Conservation (phyloP, 257 asterid species). For the Rubia yunnanensis region DNA sequence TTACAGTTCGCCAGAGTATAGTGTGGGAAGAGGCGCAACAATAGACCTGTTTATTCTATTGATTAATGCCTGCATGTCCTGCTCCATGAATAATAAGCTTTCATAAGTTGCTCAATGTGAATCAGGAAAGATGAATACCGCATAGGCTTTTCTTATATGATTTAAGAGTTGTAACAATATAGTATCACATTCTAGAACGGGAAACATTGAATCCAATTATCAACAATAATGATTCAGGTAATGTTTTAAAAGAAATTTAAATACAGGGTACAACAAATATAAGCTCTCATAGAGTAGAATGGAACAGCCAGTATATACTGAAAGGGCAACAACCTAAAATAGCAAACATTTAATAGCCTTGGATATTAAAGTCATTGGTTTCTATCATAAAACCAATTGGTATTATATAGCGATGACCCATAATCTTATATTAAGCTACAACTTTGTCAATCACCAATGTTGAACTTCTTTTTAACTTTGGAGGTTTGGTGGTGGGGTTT, state of each 20-base stretch:
- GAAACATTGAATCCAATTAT: background rate
- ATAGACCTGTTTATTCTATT: constrained; percentile 83
- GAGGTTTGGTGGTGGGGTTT: too few relatives aligned
- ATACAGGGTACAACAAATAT: background rate
- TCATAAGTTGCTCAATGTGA: constrained; percentile 10
- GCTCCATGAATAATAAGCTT: constrained; percentile 22
- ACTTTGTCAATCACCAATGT: too few relatives aligned
- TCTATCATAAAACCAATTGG: too few relatives aligned
- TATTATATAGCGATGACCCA: too few relatives aligned
- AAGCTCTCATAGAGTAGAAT: background rate
- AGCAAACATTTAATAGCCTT: background rate
- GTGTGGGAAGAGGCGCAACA: constrained; percentile 73
- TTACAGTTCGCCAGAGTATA: constrained; percentile 81
- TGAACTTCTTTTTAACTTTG: too few relatives aligned
- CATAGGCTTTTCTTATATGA: background rate
- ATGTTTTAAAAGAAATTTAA: too few relatives aligned
- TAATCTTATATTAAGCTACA: too few relatives aligned
- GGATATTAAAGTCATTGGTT: too few relatives aligned
- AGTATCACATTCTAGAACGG: too few relatives aligned
- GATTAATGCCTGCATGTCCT: constrained; percentile 95
- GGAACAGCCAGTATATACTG: background rate
- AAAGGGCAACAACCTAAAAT: background rate
- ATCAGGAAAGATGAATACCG: constrained; percentile 5
- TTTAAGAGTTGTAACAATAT: background rate
- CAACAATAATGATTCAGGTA: too few relatives aligned